These are phyloP conservation scores for Thelonectria olida DNA, from an alignment of 2,329 filamentous ascomycete species.

Conservation along the genomic window DNA sequence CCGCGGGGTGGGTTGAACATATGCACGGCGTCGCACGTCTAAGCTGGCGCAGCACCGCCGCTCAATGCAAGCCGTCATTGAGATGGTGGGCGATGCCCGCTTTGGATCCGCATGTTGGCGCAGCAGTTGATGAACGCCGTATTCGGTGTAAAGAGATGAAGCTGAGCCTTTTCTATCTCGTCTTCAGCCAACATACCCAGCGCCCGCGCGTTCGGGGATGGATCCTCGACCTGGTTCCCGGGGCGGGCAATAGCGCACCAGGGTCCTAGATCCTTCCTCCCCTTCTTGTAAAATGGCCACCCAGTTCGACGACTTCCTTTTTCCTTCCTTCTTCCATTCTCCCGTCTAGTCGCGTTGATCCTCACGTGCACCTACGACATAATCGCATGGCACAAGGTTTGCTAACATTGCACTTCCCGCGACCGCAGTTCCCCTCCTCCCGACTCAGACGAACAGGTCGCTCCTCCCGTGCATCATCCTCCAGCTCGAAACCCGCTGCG, in stretches of 20 bases:
- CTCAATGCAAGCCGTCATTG: not conserved
- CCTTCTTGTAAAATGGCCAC: not conserved
- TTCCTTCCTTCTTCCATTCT: not conserved
- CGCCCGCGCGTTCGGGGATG: not conserved
- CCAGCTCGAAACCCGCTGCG: conserved; percentile 49
- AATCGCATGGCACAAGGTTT: conserved; percentile 10
- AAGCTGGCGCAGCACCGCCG: conserved; percentile 13
- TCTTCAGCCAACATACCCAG: not conserved
- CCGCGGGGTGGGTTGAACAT: conserved; percentile 2
- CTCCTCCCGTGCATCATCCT: conserved; percentile 43
- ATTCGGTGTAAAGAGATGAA: conserved; percentile 1
- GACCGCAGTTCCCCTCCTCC: conserved; percentile 36
- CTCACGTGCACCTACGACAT: not conserved
- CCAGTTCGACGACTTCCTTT: conserved; percentile 5
- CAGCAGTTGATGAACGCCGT: conserved; percentile 4
- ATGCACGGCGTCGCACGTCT: conserved; percentile 2
- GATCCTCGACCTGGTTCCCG: conserved; percentile 9
- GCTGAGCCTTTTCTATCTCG: not conserved
- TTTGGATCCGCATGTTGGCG: conserved; percentile 5
- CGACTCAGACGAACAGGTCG: conserved; percentile 32
- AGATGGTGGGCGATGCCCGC: not conserved
- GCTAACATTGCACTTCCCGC: conserved; percentile 29
- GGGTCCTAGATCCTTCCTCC: conserved; percentile 12
- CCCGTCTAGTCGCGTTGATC: not conserved
- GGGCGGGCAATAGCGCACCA: conserved; percentile 7